phyloP scores from a whole-genome alignment of 2,329 filamentous ascomycete species.

The Aureobasidium subglaciale region DNA sequence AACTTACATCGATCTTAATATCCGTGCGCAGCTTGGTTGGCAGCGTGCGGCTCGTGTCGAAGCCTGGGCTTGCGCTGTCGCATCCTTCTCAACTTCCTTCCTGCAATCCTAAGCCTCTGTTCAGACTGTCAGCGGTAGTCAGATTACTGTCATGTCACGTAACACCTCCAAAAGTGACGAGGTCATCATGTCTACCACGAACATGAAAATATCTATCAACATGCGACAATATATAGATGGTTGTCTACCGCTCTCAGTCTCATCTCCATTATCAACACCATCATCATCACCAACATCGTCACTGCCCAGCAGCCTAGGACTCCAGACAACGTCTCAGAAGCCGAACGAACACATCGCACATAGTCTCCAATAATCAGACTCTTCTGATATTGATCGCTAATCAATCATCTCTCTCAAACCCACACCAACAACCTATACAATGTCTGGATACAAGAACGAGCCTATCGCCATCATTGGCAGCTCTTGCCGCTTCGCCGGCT shows the following conservation, averaged over 20 bases:
- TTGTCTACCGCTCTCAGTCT: not conserved
- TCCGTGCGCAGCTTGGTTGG: not conserved
- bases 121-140: not conserved
- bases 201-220: not conserved
- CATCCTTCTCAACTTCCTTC: not conserved
- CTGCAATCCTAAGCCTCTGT: not conserved
- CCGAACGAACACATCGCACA: not conserved
- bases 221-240: not conserved
- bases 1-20: not conserved
- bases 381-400: not conserved
- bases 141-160: not conserved
- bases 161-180: not conserved
- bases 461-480: constrained; percentile 41
- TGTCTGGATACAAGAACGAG: constrained; percentile 16
- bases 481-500: constrained; percentile 39
- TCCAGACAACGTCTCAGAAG: not conserved
- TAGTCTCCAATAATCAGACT: not conserved
- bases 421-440: not conserved
- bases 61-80: not conserved
- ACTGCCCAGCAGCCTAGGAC: not conserved
- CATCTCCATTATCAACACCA: not conserved
- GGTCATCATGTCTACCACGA: not conserved
- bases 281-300: no score
- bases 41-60: not conserved
- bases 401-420: not conserved